These are phyloP conservation scores for Phytopythium ostracodes DNA, from an alignment of 352 stramenopile genomes.

Conservation along the genomic window DNA sequence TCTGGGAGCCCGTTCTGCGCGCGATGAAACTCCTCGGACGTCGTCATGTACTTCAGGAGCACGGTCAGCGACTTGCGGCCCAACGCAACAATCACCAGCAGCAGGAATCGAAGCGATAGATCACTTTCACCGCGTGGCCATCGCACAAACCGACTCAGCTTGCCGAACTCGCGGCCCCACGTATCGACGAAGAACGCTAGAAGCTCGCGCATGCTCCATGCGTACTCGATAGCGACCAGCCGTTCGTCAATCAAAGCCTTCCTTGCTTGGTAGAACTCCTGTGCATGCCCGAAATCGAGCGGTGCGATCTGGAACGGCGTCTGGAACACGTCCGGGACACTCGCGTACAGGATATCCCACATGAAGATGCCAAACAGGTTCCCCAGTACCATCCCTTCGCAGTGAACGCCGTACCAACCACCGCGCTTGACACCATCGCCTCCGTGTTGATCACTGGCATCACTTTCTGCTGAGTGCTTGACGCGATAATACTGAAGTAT, in stretches of 20 bases:
- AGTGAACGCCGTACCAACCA: conserved; percentile 87
- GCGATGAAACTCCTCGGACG: conserved; percentile 60
- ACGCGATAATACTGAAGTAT: conserved; percentile 73
- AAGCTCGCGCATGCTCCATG: conserved; percentile 41
- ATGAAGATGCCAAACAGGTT: conserved; percentile 86
- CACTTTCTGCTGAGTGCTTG: conserved; percentile 12
- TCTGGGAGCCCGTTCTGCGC: conserved; percentile 74
- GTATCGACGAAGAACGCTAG: conserved; percentile 27
- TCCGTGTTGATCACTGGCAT: not conserved
- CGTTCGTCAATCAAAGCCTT: conserved; percentile 38
- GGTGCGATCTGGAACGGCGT: conserved; percentile 73
- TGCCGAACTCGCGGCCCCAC: conserved; percentile 43
- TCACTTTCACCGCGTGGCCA: conserved; percentile 32
- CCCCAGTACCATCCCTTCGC: conserved; percentile 62
- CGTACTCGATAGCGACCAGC: conserved; percentile 32
- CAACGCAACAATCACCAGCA: conserved; percentile 49
- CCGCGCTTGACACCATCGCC: conserved; percentile 10
- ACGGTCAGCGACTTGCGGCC: conserved; percentile 31
- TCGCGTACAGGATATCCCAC: conserved; percentile 84
- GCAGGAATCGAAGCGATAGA: conserved; percentile 40
- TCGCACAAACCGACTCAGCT: conserved; percentile 58
- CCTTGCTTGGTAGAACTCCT: conserved; percentile 43
- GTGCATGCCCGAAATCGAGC: conserved; percentile 66
- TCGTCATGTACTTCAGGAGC: conserved; percentile 62
- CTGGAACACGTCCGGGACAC: conserved; percentile 83